These are phyloP conservation scores for Cladorrhinum sp. DNA, from an alignment of 2,329 filamentous ascomycete genomes.

Conservation along the genomic window DNA sequence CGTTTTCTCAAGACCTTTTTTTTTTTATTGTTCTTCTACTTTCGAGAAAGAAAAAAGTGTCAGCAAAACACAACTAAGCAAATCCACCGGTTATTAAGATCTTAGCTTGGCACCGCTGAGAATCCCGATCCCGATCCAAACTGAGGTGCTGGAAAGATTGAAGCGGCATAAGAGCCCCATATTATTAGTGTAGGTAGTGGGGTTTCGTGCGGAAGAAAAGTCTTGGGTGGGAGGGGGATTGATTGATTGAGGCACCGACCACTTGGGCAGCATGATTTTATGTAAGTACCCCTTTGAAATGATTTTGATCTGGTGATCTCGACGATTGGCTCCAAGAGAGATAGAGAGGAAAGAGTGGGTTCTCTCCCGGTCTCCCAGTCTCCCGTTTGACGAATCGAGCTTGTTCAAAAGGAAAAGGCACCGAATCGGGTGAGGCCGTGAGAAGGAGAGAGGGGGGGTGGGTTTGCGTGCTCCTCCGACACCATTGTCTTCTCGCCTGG, in stretches of 20 bases:
- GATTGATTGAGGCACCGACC: constrained; percentile 6
- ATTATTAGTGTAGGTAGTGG: neutral
- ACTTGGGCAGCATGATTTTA: constrained; percentile 3
- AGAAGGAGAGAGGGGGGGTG: constrained; percentile 2
- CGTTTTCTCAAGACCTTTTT: too few relatives aligned
- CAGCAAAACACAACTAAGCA: neutral
- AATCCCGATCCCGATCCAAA: neutral
- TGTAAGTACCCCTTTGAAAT: constrained; percentile 8
- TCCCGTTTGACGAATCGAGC: constrained; percentile 5
- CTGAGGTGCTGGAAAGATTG: too few relatives aligned
- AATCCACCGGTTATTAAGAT: too few relatives aligned
- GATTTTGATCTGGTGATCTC: constrained; percentile 23
- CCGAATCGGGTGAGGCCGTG: constrained; percentile 18
- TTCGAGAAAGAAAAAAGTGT: neutral
- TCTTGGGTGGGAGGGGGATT: too few relatives aligned
- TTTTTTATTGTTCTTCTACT: too few relatives aligned
- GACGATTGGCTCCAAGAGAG: constrained; percentile 17
- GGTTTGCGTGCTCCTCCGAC: constrained; percentile 9
- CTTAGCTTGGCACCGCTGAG: too few relatives aligned
- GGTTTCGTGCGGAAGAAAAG: too few relatives aligned
- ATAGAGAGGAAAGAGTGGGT: too few relatives aligned
- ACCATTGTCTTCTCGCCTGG: constrained; percentile 17
- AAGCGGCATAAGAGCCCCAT: too few relatives aligned
- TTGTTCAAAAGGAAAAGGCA: constrained; percentile 12
- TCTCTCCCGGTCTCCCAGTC: too few relatives aligned